A percentile compares a stretch with the other conserved stretches of the same genome.
Evolutionary conservation across 1,284 basidiomycete species (phyloP).

Genomic region (Schizophyllum commune): DNA sequence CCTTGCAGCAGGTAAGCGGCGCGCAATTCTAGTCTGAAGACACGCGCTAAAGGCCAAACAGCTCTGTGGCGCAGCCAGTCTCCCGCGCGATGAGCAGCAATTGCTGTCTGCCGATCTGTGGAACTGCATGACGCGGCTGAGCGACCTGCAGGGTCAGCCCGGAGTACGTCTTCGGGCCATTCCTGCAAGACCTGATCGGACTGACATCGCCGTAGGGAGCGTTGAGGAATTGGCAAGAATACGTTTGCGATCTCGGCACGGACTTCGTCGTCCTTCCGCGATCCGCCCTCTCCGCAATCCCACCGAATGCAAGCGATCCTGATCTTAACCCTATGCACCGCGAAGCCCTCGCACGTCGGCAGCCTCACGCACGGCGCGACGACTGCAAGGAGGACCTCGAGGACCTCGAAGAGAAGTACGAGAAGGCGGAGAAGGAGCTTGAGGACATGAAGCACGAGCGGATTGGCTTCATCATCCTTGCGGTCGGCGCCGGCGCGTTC

Average conservation of each 20-base stretch:
- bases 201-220: not conserved
- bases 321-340: not conserved
- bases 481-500: not conserved
- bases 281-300: not conserved
- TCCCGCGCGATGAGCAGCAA: too few relatives aligned
- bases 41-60: too few relatives aligned
- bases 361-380: not conserved
- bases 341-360: not conserved
- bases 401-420: not conserved
- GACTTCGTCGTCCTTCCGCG: not conserved
- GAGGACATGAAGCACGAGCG: not conserved
- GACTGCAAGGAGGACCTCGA: not conserved
- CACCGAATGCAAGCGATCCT: not conserved
- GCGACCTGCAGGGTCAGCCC: too few relatives aligned
- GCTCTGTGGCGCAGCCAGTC: too few relatives aligned
- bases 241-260: not conserved
- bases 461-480: not conserved
- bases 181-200: not conserved
- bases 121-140: too few relatives aligned
- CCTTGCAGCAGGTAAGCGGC: too few relatives aligned
- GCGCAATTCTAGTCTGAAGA: too few relatives aligned
- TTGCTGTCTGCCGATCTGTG: too few relatives aligned
- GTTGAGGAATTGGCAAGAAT: not conserved
- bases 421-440: not conserved
- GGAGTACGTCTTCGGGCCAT: not conserved